Percentiles rank a stretch among this genome's conserved stretches.
phyloP scores from a whole-genome alignment of 257 asterid species.

The Jaltomata sinuosa region DNA sequence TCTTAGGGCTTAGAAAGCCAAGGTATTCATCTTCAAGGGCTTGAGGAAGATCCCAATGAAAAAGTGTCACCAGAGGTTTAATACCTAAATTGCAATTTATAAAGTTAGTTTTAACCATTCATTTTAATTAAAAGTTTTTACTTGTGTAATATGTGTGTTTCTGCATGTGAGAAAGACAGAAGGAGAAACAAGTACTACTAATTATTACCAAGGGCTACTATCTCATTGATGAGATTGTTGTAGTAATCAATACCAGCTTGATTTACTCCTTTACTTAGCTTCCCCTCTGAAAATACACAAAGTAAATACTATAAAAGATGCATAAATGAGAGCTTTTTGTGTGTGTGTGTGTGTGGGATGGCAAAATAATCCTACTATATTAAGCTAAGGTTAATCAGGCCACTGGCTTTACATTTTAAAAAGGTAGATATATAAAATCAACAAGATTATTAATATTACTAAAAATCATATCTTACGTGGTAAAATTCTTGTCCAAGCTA shows the following conservation, averaged over 20 bases:
- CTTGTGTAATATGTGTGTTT: too few species aligned
- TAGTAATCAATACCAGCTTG: constrained; percentile 6
- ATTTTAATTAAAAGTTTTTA: too few species aligned
- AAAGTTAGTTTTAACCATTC: too few species aligned
- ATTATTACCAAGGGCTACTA: too few species aligned
- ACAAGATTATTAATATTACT: too few species aligned
- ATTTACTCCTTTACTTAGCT: constrained; percentile 9
- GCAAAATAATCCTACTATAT: not conserved
- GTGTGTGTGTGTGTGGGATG: too few species aligned
- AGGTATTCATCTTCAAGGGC: not conserved
- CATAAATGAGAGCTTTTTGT: too few species aligned
- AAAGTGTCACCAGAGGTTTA: not conserved
- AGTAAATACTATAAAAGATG: not conserved
- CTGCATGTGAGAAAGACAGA: too few species aligned
- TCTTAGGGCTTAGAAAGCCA: not conserved
- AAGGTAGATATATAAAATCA: not conserved
- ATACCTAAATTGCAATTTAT: constrained; percentile 14
- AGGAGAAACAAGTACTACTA: too few species aligned
- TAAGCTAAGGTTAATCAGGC: not conserved
- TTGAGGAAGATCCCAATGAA: not conserved
- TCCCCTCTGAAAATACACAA: constrained; percentile 8
- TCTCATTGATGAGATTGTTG: constrained; percentile 18
- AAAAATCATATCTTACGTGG: constrained; percentile 46
- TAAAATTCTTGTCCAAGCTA: constrained; percentile 58
- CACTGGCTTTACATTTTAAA: not conserved